Percentiles rank a stretch among this genome's conserved stretches.
phyloP scores from a whole-genome alignment of 176 grass and related monocot species.

The Paspalum notatum region DNA sequence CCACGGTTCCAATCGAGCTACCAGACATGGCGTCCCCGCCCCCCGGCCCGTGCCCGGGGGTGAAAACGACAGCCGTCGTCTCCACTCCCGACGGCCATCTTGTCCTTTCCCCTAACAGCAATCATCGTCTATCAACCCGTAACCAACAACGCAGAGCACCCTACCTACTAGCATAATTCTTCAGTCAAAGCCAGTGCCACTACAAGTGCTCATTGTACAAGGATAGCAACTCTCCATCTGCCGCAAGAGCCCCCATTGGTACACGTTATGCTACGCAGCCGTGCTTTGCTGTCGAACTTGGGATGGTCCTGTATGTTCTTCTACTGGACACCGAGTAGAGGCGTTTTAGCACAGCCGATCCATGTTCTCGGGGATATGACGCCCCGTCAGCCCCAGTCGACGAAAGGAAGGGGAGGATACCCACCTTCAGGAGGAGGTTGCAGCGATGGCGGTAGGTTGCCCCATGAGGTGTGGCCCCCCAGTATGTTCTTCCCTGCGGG shows the following conservation, averaged over 20 bases:
- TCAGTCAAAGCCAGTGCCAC: not conserved
- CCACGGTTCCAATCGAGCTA: not conserved
- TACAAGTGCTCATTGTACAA: not conserved
- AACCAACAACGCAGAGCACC: too few relatives aligned
- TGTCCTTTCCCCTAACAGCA: too few relatives aligned
- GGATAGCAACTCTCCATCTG: constrained; percentile 1
- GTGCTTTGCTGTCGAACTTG: not conserved
- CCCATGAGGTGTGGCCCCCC: constrained; percentile 53
- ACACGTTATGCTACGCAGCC: not conserved
- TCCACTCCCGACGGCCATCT: too few relatives aligned
- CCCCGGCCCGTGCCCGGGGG: too few relatives aligned
- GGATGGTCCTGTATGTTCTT: not conserved
- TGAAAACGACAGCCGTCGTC: not conserved
- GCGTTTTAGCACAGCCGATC: not conserved
- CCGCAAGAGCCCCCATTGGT: not conserved
- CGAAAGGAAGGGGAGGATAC: constrained; percentile 56
- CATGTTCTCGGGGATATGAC: not conserved
- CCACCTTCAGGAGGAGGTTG: constrained; percentile 78
- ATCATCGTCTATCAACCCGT: too few relatives aligned
- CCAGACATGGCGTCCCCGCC: not conserved
- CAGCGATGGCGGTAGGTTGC: constrained; percentile 81
- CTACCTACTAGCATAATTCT: not conserved
- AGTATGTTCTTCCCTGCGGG: constrained; percentile 52
- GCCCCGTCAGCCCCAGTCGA: constrained; percentile 70
- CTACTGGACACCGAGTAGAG: not conserved